phyloP scores from a whole-genome alignment of 345 rosid species.

The Arabis hirsuta region DNA sequence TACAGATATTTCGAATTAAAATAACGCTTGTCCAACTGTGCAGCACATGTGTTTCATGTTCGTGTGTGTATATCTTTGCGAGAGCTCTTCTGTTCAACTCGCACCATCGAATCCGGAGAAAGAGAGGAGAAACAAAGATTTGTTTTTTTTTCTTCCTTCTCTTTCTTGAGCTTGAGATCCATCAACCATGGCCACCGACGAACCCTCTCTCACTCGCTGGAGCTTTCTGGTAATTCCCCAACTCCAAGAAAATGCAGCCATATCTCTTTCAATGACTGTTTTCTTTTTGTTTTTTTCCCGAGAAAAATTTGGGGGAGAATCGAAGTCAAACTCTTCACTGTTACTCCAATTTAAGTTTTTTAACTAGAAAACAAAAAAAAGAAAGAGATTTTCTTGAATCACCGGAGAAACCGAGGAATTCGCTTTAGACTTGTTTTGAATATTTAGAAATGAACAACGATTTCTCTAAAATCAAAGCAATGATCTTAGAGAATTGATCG shows the following conservation, averaged over 20 bases:
- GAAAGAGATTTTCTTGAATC: background rate
- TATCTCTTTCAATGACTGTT: too few relatives aligned
- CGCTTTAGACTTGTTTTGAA: background rate
- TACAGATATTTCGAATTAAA: background rate
- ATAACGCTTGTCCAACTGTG: background rate
- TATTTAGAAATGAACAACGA: constrained; percentile 10
- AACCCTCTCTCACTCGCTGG: constrained; percentile 85
- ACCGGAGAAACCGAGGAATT: constrained; percentile 41
- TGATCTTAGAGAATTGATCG: constrained; percentile 40
- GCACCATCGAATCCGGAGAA: constrained; percentile 20
- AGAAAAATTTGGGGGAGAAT: background rate
- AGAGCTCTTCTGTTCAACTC: constrained; percentile 22
- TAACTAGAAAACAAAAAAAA: background rate
- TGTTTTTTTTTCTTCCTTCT: constrained; percentile 3
- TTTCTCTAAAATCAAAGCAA: constrained; percentile 31
- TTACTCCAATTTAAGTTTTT: background rate
- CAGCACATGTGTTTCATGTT: constrained; percentile 30
- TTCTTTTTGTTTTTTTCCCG: background rate
- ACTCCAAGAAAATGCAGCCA: constrained; percentile 11
- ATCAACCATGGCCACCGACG: constrained; percentile 56
- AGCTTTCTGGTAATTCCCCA: constrained; percentile 65
- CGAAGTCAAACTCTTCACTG: constrained; percentile 30
- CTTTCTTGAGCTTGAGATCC: constrained; percentile 16
- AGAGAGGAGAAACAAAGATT: background rate
- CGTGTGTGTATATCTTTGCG: background rate